Percentiles rank a stretch among this genome's conserved stretches.
Evolutionary conservation across 352 stramenopile species (phyloP).

Genomic region (Phytophthora sojae): DNA sequence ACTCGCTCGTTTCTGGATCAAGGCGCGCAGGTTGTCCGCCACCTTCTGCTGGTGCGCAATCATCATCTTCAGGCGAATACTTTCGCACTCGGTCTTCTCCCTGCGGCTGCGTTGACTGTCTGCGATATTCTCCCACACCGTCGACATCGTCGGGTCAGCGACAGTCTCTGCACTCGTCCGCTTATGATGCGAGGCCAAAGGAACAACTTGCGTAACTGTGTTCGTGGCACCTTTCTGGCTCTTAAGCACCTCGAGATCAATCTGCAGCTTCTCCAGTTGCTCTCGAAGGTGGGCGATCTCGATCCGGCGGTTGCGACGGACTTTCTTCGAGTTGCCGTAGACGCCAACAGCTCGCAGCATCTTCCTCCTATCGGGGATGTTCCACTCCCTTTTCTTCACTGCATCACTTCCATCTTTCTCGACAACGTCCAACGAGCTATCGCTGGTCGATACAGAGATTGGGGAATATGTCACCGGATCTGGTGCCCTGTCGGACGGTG

Average conservation of each 20-base stretch:
- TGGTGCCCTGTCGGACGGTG: too few species aligned
- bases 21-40: slow-evolving; percentile 16
- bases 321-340: slow-evolving; percentile 41
- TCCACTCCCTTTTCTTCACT: background rate
- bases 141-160: slow-evolving; percentile 3
- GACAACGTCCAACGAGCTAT: background rate
- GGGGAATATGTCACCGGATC: background rate
- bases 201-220: background rate
- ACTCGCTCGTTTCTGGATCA: slow-evolving; percentile 3
- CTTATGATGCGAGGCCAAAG: background rate
- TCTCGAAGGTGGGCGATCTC: slow-evolving; percentile 48
- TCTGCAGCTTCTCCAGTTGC: slow-evolving; percentile 24
- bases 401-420: background rate
- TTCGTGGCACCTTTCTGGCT: slow-evolving; percentile 6
- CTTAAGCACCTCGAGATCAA: slow-evolving; percentile 31
- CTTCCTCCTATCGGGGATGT: slow-evolving; percentile 14
- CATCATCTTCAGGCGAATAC: slow-evolving; percentile 48
- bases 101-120: slow-evolving; percentile 35
- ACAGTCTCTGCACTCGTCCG: background rate
- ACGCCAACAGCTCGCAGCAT: slow-evolving; percentile 21
- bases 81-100: slow-evolving; percentile 44
- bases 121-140: slow-evolving; percentile 28
- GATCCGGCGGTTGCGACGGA: slow-evolving; percentile 37
- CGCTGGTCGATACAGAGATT: background rate
- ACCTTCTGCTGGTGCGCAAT: slow-evolving; percentile 41